Percentiles rank a stretch among this genome's conserved stretches.
These are phyloP conservation scores for Pleomassaria siparia DNA, from an alignment of 2,329 filamentous ascomycete species.

Conservation along the genomic window DNA sequence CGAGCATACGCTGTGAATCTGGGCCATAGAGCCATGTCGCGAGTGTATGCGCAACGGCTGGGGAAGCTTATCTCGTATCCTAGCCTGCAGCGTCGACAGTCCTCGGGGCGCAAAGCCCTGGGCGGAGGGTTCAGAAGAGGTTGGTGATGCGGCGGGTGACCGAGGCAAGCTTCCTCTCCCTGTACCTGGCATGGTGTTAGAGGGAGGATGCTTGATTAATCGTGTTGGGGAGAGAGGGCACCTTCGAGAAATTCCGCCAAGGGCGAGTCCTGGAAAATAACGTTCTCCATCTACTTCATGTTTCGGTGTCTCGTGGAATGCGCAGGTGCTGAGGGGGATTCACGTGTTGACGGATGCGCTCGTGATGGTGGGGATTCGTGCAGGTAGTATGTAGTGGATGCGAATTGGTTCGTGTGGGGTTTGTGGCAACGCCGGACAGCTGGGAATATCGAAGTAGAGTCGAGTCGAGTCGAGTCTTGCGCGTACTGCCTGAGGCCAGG, in stretches of 20 bases:
- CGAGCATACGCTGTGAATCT: slow-evolving; percentile 42
- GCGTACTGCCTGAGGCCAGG: not conserved
- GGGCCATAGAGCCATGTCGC: slow-evolving; percentile 41
- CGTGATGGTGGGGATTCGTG: not conserved
- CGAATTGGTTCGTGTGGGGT: not conserved
- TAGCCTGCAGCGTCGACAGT: slow-evolving; percentile 50
- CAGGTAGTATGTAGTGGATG: not conserved
- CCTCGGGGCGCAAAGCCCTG: slow-evolving; percentile 54
- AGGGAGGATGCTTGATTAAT: slow-evolving; percentile 12
- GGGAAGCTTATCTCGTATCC: slow-evolving; percentile 53
- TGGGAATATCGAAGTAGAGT: too few species aligned
- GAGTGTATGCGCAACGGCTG: slow-evolving; percentile 46
- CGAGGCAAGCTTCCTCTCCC: slow-evolving; percentile 32
- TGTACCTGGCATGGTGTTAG: slow-evolving; percentile 36
- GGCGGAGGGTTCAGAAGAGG: slow-evolving; percentile 11
- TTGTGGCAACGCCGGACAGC: not conserved
- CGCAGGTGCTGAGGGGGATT: slow-evolving; percentile 10
- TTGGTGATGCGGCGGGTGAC: slow-evolving; percentile 22
- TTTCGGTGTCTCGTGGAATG: slow-evolving; percentile 18
- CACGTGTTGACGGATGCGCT: slow-evolving; percentile 17
- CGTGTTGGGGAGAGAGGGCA: slow-evolving; percentile 45
- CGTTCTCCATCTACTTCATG: slow-evolving; percentile 71
- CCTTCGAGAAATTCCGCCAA: slow-evolving; percentile 89
- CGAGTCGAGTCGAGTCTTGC: not conserved
- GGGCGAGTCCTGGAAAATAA: slow-evolving; percentile 84